phyloP scores from a whole-genome alignment of 805 yeast species.

The Vanderwaltozyma polyspora region DNA sequence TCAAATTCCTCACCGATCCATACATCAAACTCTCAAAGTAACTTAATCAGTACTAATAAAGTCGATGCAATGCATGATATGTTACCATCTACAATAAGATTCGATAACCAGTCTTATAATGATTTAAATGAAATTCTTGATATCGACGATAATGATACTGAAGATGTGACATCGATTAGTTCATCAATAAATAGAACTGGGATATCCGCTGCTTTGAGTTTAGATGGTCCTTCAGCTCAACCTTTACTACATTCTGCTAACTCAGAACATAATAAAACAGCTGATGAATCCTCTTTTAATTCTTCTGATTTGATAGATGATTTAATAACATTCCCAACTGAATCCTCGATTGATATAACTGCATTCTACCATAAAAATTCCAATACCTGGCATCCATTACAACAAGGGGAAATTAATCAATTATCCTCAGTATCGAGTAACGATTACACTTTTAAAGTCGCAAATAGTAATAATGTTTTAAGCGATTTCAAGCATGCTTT shows the following conservation, averaged over 20 bases:
- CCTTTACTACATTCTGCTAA: constrained; percentile 4
- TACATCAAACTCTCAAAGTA: neutral
- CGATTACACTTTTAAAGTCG: constrained; percentile 12
- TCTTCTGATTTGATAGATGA: constrained; percentile 24
- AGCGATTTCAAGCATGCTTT: constrained; percentile 17
- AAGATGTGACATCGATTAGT: constrained; percentile 8
- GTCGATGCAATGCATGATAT: constrained; percentile 12
- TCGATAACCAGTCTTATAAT: constrained; percentile 14
- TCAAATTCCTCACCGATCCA: neutral
- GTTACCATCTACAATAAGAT: constrained; percentile 23
- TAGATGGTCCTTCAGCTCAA: neutral
- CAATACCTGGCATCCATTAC: constrained; percentile 21
- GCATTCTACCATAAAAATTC: constrained; percentile 25
- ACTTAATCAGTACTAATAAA: constrained; percentile 2
- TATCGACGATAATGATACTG: constrained; percentile 3
- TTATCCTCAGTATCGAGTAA: constrained; percentile 8
- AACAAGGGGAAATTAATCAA: constrained; percentile 2
- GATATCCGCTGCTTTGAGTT: neutral
- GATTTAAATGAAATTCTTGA: constrained; percentile 18
- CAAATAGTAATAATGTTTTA: constrained; percentile 13
- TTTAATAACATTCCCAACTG: constrained; percentile 11
- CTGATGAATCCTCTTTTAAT: constrained; percentile 16
- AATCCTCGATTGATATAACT: constrained; percentile 30
- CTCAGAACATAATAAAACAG: constrained; percentile 7
- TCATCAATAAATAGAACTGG: constrained; percentile 14